These are phyloP conservation scores for Ensete ventricosum DNA, from an alignment of 176 grass and related monocot species.

Conservation along the genomic window DNA sequence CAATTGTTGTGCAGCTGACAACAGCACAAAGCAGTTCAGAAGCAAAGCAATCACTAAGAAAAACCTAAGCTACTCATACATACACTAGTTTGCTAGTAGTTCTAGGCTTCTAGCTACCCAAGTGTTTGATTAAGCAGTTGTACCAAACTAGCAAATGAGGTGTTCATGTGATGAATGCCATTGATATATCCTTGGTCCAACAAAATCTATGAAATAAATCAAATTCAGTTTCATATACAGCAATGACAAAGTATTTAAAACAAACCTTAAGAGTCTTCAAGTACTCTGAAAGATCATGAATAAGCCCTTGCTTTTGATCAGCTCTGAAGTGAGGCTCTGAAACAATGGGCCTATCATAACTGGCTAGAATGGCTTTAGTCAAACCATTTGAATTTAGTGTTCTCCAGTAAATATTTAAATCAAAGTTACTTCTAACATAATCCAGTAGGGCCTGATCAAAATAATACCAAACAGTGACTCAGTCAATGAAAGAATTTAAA, in stretches of 20 bases:
- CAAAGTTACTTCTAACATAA: conserved; percentile 19
- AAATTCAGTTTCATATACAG: not conserved
- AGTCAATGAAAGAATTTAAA: not conserved
- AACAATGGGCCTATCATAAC: conserved; percentile 16
- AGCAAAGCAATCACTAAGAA: no score
- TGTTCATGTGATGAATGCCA: not conserved
- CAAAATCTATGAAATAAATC: not conserved
- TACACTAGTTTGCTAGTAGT: not conserved
- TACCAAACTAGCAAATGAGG: not conserved
- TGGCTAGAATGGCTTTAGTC: not conserved
- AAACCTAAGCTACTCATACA: no score
- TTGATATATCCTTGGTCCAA: not conserved
- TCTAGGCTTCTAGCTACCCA: not conserved
- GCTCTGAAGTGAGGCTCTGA: conserved; percentile 10
- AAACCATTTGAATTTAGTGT: conserved; percentile 18
- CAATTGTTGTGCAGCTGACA: no score
- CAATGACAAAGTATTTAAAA: not conserved
- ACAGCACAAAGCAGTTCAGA: no score
- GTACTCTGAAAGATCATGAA: conserved; percentile 11
- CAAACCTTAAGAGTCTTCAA: conserved; percentile 17
- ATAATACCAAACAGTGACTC: not conserved
- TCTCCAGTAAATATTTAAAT: conserved; percentile 16
- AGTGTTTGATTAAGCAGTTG: not conserved
- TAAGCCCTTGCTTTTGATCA: conserved; percentile 6
- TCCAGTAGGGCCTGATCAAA: conserved; percentile 13